Evolutionary conservation across 2,329 filamentous ascomycete species (phyloP).

Genomic region (Escovopsis sp.): DNA sequence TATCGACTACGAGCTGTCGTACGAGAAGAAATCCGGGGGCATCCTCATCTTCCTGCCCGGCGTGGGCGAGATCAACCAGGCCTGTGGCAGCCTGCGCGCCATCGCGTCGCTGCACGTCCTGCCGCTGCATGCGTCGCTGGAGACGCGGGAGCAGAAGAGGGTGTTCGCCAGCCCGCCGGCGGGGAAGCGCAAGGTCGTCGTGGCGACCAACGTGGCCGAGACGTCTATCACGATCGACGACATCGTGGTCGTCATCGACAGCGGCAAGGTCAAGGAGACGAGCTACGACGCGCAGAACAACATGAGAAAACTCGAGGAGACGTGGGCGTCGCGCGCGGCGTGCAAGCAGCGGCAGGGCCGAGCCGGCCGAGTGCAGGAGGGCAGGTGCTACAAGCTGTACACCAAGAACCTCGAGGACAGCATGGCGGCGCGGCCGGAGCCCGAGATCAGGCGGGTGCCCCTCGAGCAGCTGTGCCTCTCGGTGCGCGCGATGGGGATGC

Average conservation of each 20-base stretch:
- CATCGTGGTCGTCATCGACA: slow-evolving; percentile 90
- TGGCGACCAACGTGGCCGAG: slow-evolving; percentile 92
- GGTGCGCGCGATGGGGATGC: slow-evolving; percentile 86
- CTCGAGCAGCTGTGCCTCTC: slow-evolving; percentile 89
- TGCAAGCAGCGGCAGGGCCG: slow-evolving; percentile 90
- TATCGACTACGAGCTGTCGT: slow-evolving; percentile 62
- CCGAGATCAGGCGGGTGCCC: slow-evolving; percentile 84
- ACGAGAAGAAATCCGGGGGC: slow-evolving; percentile 54
- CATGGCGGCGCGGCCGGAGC: slow-evolving; percentile 81
- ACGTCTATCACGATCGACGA: slow-evolving; percentile 98
- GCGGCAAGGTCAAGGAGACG: slow-evolving; percentile 89
- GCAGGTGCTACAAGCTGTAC: slow-evolving; percentile 90
- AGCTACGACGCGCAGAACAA: slow-evolving; percentile 85
- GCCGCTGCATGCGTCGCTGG: slow-evolving; percentile 81
- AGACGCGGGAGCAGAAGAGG: slow-evolving; percentile 72
- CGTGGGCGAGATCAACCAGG: slow-evolving; percentile 77
- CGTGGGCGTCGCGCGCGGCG: slow-evolving; percentile 85
- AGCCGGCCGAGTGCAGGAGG: slow-evolving; percentile 82
- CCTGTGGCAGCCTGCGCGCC: slow-evolving; percentile 52
- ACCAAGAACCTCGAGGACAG: slow-evolving; percentile 72
- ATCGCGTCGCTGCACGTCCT: slow-evolving; percentile 56
- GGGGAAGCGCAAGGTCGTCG: slow-evolving; percentile 82
- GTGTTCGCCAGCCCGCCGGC: slow-evolving; percentile 66
- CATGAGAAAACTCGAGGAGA: slow-evolving; percentile 87
- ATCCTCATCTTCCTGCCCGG: slow-evolving; percentile 95